Evolutionary conservation across 1,284 basidiomycete genomes (phyloP).

Genomic region (Athelia psychrophila): DNA sequence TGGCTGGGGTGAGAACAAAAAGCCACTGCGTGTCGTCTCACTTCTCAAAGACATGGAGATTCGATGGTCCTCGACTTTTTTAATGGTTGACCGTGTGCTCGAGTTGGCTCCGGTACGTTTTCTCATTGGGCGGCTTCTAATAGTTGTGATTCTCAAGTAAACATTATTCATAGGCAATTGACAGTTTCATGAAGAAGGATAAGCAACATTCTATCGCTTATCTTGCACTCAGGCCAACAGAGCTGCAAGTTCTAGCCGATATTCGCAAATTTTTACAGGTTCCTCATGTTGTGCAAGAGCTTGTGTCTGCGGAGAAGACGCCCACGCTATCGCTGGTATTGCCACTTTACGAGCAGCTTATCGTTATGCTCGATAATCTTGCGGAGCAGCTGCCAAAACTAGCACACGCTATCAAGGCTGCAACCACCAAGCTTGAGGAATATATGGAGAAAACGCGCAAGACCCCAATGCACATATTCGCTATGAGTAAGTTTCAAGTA

Average conservation of each 20-base stretch:
- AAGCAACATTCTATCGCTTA: slow-evolving; percentile 3
- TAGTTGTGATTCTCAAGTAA: neutral
- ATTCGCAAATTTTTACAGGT: slow-evolving; percentile 14
- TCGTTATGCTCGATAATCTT: neutral
- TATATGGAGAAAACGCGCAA: slow-evolving; percentile 23
- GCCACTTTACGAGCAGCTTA: slow-evolving; percentile 4
- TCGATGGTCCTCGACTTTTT: slow-evolving; percentile 1
- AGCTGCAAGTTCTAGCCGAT: slow-evolving; percentile 15
- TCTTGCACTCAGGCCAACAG: neutral
- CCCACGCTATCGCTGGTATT: slow-evolving; percentile 18
- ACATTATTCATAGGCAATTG: slow-evolving; percentile 1
- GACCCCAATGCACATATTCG: slow-evolving; percentile 27
- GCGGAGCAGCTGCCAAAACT: neutral
- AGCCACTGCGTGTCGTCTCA: neutral
- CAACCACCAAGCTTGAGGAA: slow-evolving; percentile 25
- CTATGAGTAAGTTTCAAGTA: slow-evolving; percentile 27
- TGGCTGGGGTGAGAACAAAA: neutral
- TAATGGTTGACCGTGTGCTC: slow-evolving; percentile 2
- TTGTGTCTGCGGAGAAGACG: slow-evolving; percentile 20
- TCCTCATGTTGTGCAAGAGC: slow-evolving; percentile 19
- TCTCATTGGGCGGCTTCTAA: neutral
- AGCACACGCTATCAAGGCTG: slow-evolving; percentile 14
- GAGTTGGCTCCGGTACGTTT: neutral
- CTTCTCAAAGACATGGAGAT: neutral
- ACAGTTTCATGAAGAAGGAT: neutral